phyloP scores from a whole-genome alignment of 228 moss, liverwort and hornwort genomes.

The Sphagnum magellanicum region DNA sequence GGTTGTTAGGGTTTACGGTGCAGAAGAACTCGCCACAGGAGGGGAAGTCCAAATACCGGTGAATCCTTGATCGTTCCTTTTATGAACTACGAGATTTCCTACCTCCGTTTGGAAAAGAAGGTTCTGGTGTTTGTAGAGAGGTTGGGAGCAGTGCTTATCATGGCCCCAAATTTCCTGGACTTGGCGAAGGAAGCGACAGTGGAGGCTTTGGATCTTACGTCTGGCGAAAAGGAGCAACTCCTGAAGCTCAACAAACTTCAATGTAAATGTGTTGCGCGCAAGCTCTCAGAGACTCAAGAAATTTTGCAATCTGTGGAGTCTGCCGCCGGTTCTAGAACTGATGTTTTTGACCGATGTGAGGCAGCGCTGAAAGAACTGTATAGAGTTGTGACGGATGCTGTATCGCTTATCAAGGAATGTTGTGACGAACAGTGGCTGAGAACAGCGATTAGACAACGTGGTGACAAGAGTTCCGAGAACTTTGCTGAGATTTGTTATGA shows the following conservation, averaged over 20 bases:
- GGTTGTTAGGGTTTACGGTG: too few species aligned
- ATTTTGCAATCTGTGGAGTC: too few species aligned
- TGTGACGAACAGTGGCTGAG: constrained; percentile 10
- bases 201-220: not conserved
- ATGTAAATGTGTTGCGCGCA: constrained; percentile 15
- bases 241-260: constrained; percentile 5
- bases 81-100: too few species aligned
- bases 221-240: not conserved
- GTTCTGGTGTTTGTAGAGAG: too few species aligned
- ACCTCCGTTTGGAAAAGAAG: too few species aligned
- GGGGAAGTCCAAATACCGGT: too few species aligned
- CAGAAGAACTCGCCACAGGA: too few species aligned
- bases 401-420: constrained; percentile 13
- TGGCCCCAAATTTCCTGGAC: not conserved
- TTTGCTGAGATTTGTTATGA: constrained; percentile 8
- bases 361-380: constrained; percentile 5
- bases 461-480: constrained; percentile 6
- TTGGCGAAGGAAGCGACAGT: not conserved
- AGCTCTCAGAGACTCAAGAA: constrained; percentile 1
- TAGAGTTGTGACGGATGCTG: constrained; percentile 5
- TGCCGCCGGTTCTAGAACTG: too few species aligned
- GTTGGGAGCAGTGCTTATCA: not conserved
- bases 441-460: constrained; percentile 8
- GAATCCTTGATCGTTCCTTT: too few species aligned
- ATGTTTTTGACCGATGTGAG: too few species aligned